A percentile compares a stretch with the other conserved stretches of the same genome.
phyloP scores from a whole-genome alignment of 352 stramenopile species.

The Globisporangium camurandrum region DNA sequence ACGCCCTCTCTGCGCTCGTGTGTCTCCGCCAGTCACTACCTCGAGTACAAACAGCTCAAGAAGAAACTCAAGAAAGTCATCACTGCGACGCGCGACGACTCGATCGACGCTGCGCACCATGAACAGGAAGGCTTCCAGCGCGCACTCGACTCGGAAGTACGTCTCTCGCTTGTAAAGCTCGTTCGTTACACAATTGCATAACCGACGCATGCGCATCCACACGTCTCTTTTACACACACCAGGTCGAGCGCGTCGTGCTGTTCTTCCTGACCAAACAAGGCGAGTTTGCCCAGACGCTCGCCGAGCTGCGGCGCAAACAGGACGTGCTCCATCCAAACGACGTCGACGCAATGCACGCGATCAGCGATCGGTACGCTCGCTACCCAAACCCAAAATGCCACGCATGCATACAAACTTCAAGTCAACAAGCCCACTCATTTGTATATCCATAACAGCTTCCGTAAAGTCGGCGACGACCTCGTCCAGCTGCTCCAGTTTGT shows the following conservation, averaged over 20 bases:
- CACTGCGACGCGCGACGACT: slow-evolving; percentile 32
- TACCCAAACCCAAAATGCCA: too few species aligned
- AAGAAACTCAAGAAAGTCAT: slow-evolving; percentile 76
- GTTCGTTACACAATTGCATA: too few species aligned
- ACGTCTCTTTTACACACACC: neutral
- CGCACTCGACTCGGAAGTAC: slow-evolving; percentile 66
- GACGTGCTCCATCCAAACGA: slow-evolving; percentile 26
- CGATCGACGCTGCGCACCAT: slow-evolving; percentile 11
- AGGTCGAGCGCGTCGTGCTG: slow-evolving; percentile 74
- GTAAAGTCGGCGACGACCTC: slow-evolving; percentile 70
- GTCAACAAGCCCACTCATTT: neutral
- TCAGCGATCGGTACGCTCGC: slow-evolving; percentile 38
- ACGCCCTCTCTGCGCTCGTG: neutral
- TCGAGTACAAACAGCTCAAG: slow-evolving; percentile 89
- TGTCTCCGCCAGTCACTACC: slow-evolving; percentile 60
- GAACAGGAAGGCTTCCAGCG: slow-evolving; percentile 68
- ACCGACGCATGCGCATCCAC: neutral
- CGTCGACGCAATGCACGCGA: slow-evolving; percentile 60
- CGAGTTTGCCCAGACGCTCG: slow-evolving; percentile 69
- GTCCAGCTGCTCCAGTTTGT: slow-evolving; percentile 81
- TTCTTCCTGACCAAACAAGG: slow-evolving; percentile 84
- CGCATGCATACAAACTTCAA: neutral
- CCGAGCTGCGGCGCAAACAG: slow-evolving; percentile 42
- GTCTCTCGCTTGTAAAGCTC: too few species aligned
- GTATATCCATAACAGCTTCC: slow-evolving; percentile 16